A percentile compares a stretch with the other conserved stretches of the same genome.
Conservation (phyloP, 192 early-diverging fungal genomes). For the Podila minutissima region DNA sequence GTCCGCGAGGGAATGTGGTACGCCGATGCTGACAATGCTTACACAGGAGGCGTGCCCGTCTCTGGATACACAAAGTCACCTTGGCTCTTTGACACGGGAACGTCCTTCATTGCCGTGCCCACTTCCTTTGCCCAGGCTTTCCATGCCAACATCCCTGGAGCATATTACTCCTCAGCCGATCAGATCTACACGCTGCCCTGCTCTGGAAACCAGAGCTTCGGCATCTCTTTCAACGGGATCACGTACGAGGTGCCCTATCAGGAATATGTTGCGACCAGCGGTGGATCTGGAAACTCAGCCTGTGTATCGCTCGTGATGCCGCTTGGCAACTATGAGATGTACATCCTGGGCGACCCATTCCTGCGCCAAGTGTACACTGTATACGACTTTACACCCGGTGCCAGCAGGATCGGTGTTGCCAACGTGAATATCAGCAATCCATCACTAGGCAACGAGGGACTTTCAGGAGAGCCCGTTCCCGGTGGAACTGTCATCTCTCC, state of each 20-base stretch:
- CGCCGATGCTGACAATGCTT: slow-evolving; percentile 15
- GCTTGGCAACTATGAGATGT: slow-evolving; percentile 19
- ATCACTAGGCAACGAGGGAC: slow-evolving; percentile 13
- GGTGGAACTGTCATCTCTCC: slow-evolving; percentile 18
- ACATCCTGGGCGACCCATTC: slow-evolving; percentile 26
- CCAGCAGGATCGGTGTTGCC: slow-evolving; percentile 10
- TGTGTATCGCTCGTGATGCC: slow-evolving; percentile 27
- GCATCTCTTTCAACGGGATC: slow-evolving; percentile 23
- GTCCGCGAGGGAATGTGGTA: slow-evolving; percentile 20
- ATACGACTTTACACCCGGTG: slow-evolving; percentile 19
- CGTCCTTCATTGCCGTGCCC: slow-evolving; percentile 22
- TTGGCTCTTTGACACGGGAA: slow-evolving; percentile 25
- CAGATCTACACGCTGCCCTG: slow-evolving; percentile 17
- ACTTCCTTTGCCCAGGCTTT: slow-evolving; percentile 12
- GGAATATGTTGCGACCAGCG: slow-evolving; percentile 1
- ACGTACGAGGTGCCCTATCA: slow-evolving; percentile 20
- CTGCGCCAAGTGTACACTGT: slow-evolving; percentile 19
- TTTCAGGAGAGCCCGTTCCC: slow-evolving; percentile 14
- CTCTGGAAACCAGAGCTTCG: slow-evolving; percentile 7
- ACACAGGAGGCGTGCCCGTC: slow-evolving; percentile 2
- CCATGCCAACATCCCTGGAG: slow-evolving; percentile 19
- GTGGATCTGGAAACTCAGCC: neutral
- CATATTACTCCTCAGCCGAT: slow-evolving; percentile 8
- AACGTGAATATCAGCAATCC: slow-evolving; percentile 9
- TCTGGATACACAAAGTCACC: slow-evolving; percentile 17